Evolutionary conservation across 2,329 filamentous ascomycete genomes (phyloP).

Genomic region (Calcarisporium arbuscula): DNA sequence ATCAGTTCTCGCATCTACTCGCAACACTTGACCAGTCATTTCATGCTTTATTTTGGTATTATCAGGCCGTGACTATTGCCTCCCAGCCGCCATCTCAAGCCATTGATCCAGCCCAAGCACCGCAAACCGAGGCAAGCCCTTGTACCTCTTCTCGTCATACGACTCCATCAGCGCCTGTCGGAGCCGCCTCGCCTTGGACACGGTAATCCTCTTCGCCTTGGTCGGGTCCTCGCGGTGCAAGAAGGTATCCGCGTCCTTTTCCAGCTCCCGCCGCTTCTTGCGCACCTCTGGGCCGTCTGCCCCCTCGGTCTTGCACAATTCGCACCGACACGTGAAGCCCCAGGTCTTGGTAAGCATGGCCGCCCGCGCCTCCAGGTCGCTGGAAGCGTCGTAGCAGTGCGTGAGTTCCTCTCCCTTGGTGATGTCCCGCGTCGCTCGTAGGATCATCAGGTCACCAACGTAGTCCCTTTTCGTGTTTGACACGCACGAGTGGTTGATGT

Average conservation of each 20-base stretch:
- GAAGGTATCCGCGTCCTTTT: conserved; percentile 16
- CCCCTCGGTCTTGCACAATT: conserved; percentile 26
- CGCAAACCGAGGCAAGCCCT: conserved; percentile 17
- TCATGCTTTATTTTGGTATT: too few relatives aligned
- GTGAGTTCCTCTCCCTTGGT: conserved; percentile 25
- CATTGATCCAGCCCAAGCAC: conserved; percentile 20
- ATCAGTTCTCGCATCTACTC: too few relatives aligned
- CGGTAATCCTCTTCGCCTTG: conserved; percentile 11
- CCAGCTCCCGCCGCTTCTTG: conserved; percentile 13
- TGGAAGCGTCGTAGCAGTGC: conserved; percentile 23
- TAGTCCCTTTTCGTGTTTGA: conserved; percentile 28
- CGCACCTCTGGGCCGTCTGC: conserved; percentile 12
- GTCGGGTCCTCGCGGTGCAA: conserved; percentile 5
- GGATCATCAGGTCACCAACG: conserved; percentile 32
- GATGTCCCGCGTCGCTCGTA: conserved; percentile 28
- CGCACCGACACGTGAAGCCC: conserved; percentile 31
- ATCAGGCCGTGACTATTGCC: too few relatives aligned
- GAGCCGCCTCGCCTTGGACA: conserved; percentile 19
- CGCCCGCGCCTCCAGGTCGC: conserved; percentile 17
- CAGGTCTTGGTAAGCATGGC: conserved; percentile 20
- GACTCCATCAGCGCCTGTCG: conserved; percentile 17
- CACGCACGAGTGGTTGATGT: conserved; percentile 36
- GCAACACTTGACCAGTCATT: too few relatives aligned
- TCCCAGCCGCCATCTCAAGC: conserved; percentile 16
- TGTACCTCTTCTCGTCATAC: conserved; percentile 19